A percentile compares a stretch with the other conserved stretches of the same genome.
Evolutionary conservation across 768 basidiomycete species (phyloP).

Genomic region (Trametes sanguinea): DNA sequence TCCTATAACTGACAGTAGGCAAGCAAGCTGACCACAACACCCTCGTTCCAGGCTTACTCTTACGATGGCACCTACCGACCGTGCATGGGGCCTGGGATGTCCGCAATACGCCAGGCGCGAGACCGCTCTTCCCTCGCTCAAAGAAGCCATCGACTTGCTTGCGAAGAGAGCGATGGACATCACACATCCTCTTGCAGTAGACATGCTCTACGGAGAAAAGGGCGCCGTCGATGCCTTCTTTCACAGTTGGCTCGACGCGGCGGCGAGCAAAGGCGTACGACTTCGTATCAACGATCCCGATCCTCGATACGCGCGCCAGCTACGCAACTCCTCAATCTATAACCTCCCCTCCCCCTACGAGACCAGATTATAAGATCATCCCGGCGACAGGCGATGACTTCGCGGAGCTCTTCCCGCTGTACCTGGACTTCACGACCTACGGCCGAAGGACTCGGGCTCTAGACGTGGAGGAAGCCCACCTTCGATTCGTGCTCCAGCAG

Average conservation of each 20-base stretch:
- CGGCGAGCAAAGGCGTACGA: neutral
- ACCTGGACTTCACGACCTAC: neutral
- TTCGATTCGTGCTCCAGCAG: neutral
- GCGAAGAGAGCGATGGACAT: neutral
- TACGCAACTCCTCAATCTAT: slow-evolving; percentile 5
- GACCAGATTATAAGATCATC: neutral
- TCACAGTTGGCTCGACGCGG: neutral
- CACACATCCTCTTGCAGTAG: neutral
- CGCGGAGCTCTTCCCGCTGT: neutral
- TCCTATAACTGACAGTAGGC: neutral
- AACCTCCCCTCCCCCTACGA: neutral
- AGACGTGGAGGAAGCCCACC: neutral
- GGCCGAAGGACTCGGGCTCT: neutral
- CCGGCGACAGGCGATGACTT: neutral
- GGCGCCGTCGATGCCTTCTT: neutral
- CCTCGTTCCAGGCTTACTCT: neutral
- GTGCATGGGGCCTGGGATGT: neutral
- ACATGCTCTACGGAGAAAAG: neutral
- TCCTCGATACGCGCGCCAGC: neutral
- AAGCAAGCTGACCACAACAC: too few species aligned
- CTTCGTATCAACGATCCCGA: neutral
- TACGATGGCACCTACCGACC: neutral
- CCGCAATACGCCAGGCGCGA: too few species aligned
- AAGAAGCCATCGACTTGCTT: neutral
- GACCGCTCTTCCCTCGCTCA: neutral